phyloP scores from a whole-genome alignment of 2,329 filamentous ascomycete species.

The Elsinoe ampelina region DNA sequence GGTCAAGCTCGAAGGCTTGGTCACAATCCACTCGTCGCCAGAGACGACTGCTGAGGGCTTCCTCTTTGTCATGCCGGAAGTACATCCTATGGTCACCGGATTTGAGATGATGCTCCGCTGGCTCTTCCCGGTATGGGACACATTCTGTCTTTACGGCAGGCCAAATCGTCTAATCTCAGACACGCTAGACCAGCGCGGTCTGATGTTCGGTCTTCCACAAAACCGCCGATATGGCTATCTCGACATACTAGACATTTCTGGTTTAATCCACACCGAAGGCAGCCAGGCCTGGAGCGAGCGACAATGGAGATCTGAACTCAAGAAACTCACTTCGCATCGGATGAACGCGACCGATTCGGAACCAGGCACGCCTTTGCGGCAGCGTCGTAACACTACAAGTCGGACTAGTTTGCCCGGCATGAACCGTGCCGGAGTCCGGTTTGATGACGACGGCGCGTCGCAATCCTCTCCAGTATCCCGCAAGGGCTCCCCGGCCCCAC shows the following conservation, averaged over 20 bases:
- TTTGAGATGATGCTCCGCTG: constrained; percentile 94
- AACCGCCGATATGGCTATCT: constrained; percentile 82
- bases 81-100: constrained; percentile 79
- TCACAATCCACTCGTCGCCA: constrained; percentile 74
- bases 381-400: constrained; percentile 36
- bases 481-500: constrained; percentile 33
- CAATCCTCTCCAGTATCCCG: constrained; percentile 38
- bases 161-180: constrained; percentile 81
- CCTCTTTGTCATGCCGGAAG: constrained; percentile 95
- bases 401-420: constrained; percentile 27
- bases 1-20: constrained; percentile 84
- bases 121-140: constrained; percentile 89
- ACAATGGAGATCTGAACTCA: constrained; percentile 82
- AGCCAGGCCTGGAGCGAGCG: constrained; percentile 72
- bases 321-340: constrained; percentile 73
- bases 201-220: constrained; percentile 98
- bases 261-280: constrained; percentile 67
- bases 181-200: constrained; percentile 71
- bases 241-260: constrained; percentile 75
- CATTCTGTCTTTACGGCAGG: constrained; percentile 82
- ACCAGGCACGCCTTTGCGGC: constrained; percentile 20
- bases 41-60: constrained; percentile 80
- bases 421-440: constrained; percentile 30
- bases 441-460: constrained; percentile 34
- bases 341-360: constrained; percentile 46